Percentiles rank a stretch among this genome's conserved stretches.
Evolutionary conservation across 2,329 filamentous ascomycete genomes (phyloP).

Genomic region (Penicillium sclerotigenum): DNA sequence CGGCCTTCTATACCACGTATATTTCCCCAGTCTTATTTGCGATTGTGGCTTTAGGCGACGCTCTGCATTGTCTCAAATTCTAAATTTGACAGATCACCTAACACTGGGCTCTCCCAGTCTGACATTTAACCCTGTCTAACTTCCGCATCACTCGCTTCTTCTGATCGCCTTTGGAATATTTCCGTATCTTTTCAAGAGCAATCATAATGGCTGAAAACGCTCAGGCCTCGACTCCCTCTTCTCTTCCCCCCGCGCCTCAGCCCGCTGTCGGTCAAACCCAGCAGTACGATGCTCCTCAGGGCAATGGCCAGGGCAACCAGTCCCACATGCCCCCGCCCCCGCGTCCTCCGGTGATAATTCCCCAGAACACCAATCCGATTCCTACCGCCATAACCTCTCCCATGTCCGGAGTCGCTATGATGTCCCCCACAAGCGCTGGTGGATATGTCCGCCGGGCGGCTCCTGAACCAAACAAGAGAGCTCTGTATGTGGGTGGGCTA

Average conservation of each 20-base stretch:
- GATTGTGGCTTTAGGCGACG: slow-evolving; percentile 25
- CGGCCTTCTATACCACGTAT: slow-evolving; percentile 11
- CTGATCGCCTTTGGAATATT: slow-evolving; percentile 20
- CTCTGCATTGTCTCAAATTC: slow-evolving; percentile 25
- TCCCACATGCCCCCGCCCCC: slow-evolving; percentile 85
- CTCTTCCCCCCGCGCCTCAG: slow-evolving; percentile 69
- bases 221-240: slow-evolving; percentile 58
- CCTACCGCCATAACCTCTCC: slow-evolving; percentile 89
- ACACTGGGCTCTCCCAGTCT: neutral
- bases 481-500: slow-evolving; percentile 90
- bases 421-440: slow-evolving; percentile 80
- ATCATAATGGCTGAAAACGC: slow-evolving; percentile 74
- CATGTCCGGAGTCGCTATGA: slow-evolving; percentile 66
- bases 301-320: slow-evolving; percentile 64
- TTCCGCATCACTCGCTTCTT: slow-evolving; percentile 21
- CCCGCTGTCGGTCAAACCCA: slow-evolving; percentile 62
- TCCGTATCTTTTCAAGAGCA: slow-evolving; percentile 20
- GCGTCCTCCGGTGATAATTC: slow-evolving; percentile 78
- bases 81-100: slow-evolving; percentile 8
- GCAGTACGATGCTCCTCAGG: slow-evolving; percentile 68
- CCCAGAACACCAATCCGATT: slow-evolving; percentile 93
- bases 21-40: slow-evolving; percentile 6
- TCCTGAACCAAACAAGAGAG: slow-evolving; percentile 97
- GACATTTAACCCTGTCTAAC: slow-evolving; percentile 15
- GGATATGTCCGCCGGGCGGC: slow-evolving; percentile 84